A percentile compares a stretch with the other conserved stretches of the same genome.
Evolutionary conservation across 202 grass and related monocot genomes (phyloP).

Genomic region (Setaria viridis): DNA sequence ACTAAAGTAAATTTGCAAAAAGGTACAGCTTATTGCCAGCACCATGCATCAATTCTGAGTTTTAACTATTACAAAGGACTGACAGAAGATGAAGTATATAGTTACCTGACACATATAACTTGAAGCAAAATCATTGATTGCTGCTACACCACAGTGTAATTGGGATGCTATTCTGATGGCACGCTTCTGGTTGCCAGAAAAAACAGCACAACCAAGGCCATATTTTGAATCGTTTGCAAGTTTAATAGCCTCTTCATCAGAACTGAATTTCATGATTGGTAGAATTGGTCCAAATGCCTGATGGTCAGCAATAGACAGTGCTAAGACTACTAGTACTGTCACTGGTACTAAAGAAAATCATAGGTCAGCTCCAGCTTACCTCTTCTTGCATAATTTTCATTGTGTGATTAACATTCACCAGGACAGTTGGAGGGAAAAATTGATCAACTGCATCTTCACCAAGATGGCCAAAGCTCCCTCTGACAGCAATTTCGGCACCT

Average conservation of each 20-base stretch:
- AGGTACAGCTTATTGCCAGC: not conserved
- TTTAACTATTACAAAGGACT: not conserved
- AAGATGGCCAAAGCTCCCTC: slow-evolving; percentile 89
- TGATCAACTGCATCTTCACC: slow-evolving; percentile 98
- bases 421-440: slow-evolving; percentile 92
- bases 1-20: not conserved
- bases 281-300: slow-evolving; percentile 97
- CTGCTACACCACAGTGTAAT: slow-evolving; percentile 80
- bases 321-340: slow-evolving; percentile 2
- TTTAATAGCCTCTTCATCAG: slow-evolving; percentile 87
- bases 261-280: slow-evolving; percentile 91
- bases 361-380: slow-evolving; percentile 46
- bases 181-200: slow-evolving; percentile 86
- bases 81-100: not conserved
- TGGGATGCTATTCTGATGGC: slow-evolving; percentile 93
- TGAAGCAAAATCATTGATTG: slow-evolving; percentile 97
- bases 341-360: not conserved
- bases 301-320: slow-evolving; percentile 34
- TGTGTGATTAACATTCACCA: slow-evolving; percentile 90
- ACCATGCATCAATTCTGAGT: not conserved
- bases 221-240: slow-evolving; percentile 97
- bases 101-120: slow-evolving; percentile 97
- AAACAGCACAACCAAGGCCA: slow-evolving; percentile 96
- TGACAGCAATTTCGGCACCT: slow-evolving; percentile 85
- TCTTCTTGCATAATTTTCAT: slow-evolving; percentile 99